Evolutionary conservation across 2,329 filamentous ascomycete genomes (phyloP), one percentile per base, ranked within the genome.

Genomic region (Fusarium oxysporum): DNA sequence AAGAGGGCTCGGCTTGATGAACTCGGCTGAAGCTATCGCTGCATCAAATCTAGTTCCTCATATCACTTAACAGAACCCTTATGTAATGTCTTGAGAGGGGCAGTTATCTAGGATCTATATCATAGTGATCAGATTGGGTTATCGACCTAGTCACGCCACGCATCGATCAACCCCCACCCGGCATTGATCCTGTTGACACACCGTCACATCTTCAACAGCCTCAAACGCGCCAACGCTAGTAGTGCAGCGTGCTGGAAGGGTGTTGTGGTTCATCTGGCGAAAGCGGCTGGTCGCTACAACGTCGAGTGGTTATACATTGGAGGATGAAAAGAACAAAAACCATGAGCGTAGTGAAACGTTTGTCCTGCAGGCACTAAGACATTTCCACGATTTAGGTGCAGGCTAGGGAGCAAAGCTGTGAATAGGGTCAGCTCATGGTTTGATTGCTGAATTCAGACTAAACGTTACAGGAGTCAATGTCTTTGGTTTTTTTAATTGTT

Each of bases 221-320:
- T 71, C 70, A 73, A 71, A 73, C 70, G 35, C 70, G 44, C 53
- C 53, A 61, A 43, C 48, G 62, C 62, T 72, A 72, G 63, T 67
- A 61, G 44, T 62, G 64, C 66, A 63, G 45, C 48, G 54, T 57
- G 56, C 33, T 44, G 61, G 48, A 50, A 60, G 43, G 35, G 41
- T 45, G 47, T 30, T 35, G 51, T 61, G 44, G 33, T 51, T 43
- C 47, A 45, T 45, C 57, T 57, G 38, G 30, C 57, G 37, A 37
- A 38, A 55, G 38, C 21, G 41, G 43, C 33, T 35, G 45, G 65
- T 19, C 35, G 40, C 28, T 70, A 35, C 51, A 33, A 71, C 44
- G 51, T 59, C 61, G 53, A 48, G 43, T 62, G 32, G 45, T 38
- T 23, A 54, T 67, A 59, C 61, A n/a, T 59, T 38, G 51, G 51